phyloP scores from a whole-genome alignment of 2,329 filamentous ascomycete genomes.

The Talaromyces islandicus region DNA sequence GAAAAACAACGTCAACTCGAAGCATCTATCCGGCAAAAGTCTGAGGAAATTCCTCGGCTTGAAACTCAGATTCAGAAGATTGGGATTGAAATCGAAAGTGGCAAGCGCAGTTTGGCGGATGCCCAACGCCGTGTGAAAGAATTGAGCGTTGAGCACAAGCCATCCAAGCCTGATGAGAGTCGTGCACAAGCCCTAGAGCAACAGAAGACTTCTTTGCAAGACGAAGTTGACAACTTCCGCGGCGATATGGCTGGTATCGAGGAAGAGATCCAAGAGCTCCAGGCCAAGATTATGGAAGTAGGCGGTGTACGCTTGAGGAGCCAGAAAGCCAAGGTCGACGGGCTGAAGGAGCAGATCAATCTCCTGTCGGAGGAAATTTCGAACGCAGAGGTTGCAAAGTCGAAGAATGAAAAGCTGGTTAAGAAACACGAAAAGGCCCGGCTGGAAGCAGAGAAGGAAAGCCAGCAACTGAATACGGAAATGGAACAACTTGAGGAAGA shows the following conservation, averaged over 20 bases:
- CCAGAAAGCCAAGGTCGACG: slow-evolving; percentile 86
- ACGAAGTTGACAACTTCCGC: slow-evolving; percentile 72
- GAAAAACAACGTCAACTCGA: slow-evolving; percentile 79
- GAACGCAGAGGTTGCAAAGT: slow-evolving; percentile 77
- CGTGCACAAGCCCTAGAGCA: slow-evolving; percentile 69
- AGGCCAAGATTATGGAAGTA: slow-evolving; percentile 97
- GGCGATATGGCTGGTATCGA: slow-evolving; percentile 85
- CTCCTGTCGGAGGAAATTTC: slow-evolving; percentile 76
- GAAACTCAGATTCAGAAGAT: slow-evolving; percentile 92
- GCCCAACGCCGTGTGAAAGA: slow-evolving; percentile 81
- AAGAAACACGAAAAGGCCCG: slow-evolving; percentile 80
- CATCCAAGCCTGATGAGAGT: slow-evolving; percentile 71
- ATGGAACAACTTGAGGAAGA: slow-evolving; percentile 73
- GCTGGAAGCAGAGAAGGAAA: slow-evolving; percentile 71
- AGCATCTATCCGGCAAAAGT: slow-evolving; percentile 62
- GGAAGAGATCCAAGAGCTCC: slow-evolving; percentile 83
- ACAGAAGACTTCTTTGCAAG: slow-evolving; percentile 67
- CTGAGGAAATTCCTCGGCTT: slow-evolving; percentile 71
- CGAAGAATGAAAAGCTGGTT: slow-evolving; percentile 90
- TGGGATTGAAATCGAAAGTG: slow-evolving; percentile 78
- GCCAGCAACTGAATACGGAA: slow-evolving; percentile 65
- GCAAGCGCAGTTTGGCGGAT: slow-evolving; percentile 76
- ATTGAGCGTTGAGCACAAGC: slow-evolving; percentile 71
- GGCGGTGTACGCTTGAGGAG: slow-evolving; percentile 87
- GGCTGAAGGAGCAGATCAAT: slow-evolving; percentile 77